Evolutionary conservation across 2,329 filamentous ascomycete species (phyloP).

Genomic region (Cladophialophora yegresii): DNA sequence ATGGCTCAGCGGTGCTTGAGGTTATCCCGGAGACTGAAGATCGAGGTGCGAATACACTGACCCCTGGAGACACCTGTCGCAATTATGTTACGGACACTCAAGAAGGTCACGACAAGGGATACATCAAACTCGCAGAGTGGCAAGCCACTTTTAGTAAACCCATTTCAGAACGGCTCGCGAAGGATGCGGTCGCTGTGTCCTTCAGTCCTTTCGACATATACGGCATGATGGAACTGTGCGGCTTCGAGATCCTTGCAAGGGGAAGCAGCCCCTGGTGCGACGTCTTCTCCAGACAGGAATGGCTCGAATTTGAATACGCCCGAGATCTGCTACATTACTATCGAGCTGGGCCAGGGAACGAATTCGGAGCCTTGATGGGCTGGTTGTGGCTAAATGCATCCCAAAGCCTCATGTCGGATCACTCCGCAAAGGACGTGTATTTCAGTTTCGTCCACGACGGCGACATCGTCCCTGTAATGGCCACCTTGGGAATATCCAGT

Average conservation of each 20-base stretch:
- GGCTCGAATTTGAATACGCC: slow-evolving; percentile 60
- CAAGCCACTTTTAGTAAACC: slow-evolving; percentile 51
- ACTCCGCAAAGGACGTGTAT: slow-evolving; percentile 48
- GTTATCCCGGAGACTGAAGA: slow-evolving; percentile 56
- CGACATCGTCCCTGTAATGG: slow-evolving; percentile 59
- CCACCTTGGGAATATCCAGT: slow-evolving; percentile 49
- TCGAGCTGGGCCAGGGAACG: slow-evolving; percentile 59
- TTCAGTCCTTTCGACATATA: slow-evolving; percentile 55
- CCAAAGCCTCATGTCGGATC: slow-evolving; percentile 50
- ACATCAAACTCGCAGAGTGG: slow-evolving; percentile 51
- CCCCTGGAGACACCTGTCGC: slow-evolving; percentile 54
- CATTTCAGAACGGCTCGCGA: slow-evolving; percentile 50
- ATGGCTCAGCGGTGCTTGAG: slow-evolving; percentile 46
- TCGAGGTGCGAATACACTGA: slow-evolving; percentile 58
- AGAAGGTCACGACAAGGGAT: slow-evolving; percentile 55
- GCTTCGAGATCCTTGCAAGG: slow-evolving; percentile 58
- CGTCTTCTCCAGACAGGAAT: slow-evolving; percentile 58
- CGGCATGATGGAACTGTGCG: slow-evolving; percentile 59
- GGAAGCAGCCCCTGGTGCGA: slow-evolving; percentile 60
- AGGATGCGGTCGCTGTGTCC: slow-evolving; percentile 47
- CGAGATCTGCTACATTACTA: slow-evolving; percentile 62
- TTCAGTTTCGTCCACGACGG: slow-evolving; percentile 64
- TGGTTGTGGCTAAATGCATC: slow-evolving; percentile 63
- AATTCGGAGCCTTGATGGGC: slow-evolving; percentile 57
- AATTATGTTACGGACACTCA: slow-evolving; percentile 43